These are phyloP conservation scores for Penicillium macrosclerotiorum DNA, from an alignment of 495 filamentous ascomycete genomes.

Conservation along the genomic window DNA sequence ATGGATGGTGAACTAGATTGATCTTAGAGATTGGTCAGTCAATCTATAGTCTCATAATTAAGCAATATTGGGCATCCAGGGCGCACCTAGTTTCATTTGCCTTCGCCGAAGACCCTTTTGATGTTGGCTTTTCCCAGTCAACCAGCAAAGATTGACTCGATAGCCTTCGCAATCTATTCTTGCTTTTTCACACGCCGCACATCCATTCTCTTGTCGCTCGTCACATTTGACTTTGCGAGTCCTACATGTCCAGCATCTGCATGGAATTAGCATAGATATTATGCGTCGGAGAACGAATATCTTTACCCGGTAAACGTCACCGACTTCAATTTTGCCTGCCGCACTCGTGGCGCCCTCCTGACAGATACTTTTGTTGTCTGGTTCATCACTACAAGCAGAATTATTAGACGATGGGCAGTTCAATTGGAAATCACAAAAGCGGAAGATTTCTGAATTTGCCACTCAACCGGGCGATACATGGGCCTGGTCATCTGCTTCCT, in stretches of 20 bases:
- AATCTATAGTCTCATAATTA: too few species aligned
- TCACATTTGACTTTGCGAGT: slow-evolving; percentile 13
- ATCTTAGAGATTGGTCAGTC: too few species aligned
- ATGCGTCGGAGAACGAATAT: too few species aligned
- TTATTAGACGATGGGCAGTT: too few species aligned
- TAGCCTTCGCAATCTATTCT: slow-evolving; percentile 6
- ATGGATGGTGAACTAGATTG: slow-evolving; percentile 1
- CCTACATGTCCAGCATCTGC: slow-evolving; percentile 12
- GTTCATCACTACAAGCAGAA: too few species aligned
- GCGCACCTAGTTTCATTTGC: slow-evolving; percentile 5
- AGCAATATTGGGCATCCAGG: too few species aligned
- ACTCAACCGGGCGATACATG: too few species aligned
- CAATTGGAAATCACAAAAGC: too few species aligned
- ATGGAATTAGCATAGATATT: too few species aligned
- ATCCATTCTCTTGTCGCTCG: slow-evolving; percentile 6
- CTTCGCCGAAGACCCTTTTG: neutral
- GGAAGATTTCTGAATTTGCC: too few species aligned
- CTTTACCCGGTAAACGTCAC: slow-evolving; percentile 11
- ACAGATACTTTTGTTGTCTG: neutral
- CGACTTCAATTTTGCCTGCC: neutral
- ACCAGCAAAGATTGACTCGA: slow-evolving; percentile 4
- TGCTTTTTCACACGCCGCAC: slow-evolving; percentile 4
- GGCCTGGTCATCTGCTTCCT: too few species aligned
- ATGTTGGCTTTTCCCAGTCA: neutral
- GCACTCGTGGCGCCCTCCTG: neutral